Evolutionary conservation across 495 filamentous ascomycete species (phyloP).

Genomic region (Penicillium cataractarum): DNA sequence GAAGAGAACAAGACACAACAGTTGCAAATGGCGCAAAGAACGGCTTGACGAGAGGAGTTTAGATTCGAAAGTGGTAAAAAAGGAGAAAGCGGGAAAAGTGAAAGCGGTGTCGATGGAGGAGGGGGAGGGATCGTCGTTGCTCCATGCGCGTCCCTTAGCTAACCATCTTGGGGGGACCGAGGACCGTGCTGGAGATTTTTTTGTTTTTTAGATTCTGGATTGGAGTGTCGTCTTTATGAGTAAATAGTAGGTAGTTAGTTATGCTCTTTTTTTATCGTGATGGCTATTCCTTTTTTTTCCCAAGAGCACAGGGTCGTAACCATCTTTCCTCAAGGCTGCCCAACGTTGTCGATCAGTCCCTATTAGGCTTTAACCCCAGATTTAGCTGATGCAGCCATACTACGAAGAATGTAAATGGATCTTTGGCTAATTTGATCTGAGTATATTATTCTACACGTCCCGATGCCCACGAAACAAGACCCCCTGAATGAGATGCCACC

Average conservation of each 20-base stretch:
- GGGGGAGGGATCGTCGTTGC: constrained; percentile 27
- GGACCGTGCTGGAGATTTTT: neutral
- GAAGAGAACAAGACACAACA: constrained; percentile 16
- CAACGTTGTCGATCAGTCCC: constrained; percentile 12
- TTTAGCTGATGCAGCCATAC: constrained; percentile 2
- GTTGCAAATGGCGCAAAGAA: constrained; percentile 15
- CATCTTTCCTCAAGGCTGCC: neutral
- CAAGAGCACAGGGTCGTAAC: too few species aligned
- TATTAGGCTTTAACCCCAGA: constrained; percentile 14
- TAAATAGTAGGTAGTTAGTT: too few species aligned
- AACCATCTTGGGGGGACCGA: neutral
- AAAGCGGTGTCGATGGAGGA: constrained; percentile 29
- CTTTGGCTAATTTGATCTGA: neutral
- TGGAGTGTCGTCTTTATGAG: too few species aligned
- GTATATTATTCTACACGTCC: neutral
- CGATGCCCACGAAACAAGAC: neutral
- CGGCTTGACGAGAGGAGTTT: constrained; percentile 1
- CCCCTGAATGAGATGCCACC: constrained; percentile 4
- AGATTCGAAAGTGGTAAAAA: constrained; percentile 26
- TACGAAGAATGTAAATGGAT: neutral
- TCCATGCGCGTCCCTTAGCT: constrained; percentile 4
- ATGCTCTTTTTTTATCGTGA: neutral
- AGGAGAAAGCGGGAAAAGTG: constrained; percentile 33
- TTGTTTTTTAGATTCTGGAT: neutral
- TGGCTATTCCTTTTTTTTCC: neutral